Evolutionary conservation across 78 protist genomes (phyloP).

Genomic region (Dictyostelium firmibasis): DNA sequence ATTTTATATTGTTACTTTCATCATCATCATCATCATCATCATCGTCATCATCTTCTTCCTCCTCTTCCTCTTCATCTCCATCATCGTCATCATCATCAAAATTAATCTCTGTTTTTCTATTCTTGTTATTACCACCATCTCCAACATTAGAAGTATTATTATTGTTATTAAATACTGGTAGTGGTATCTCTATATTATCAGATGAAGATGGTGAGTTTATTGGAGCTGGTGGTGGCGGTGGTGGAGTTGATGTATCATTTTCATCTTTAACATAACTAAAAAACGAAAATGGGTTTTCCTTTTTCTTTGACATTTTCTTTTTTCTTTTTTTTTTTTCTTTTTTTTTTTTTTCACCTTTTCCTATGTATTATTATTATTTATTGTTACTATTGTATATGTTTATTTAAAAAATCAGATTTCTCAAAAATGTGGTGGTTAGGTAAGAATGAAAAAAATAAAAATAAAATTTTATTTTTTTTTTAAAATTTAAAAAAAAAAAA

Average conservation of each 20-base stretch:
- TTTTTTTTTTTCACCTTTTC: no score
- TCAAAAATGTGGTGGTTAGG: neutral
- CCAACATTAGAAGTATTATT: no score
- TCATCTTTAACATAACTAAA: conserved; percentile 25
- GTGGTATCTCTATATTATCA: neutral
- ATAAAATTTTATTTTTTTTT: no score
- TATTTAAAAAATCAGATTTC: neutral
- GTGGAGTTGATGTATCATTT: neutral
- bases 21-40: neutral
- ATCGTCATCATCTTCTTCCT: conserved; percentile 34
- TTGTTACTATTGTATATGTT: neutral
- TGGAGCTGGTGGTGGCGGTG: conserved; percentile 12
- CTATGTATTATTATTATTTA: no score
- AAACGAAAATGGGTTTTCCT: conserved; percentile 72
- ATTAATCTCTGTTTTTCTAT: neutral
- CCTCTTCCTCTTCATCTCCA: conserved; percentile 41
- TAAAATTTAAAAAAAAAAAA: no score
- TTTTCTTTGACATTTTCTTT: conserved; percentile 30
- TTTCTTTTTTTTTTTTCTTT: neutral
- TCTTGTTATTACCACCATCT: neutral
- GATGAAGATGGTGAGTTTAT: neutral
- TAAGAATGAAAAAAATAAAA: neutral
- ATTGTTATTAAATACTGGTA: conserved; percentile 41
- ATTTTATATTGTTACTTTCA: neutral
- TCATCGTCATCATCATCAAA: conserved; percentile 66